These are phyloP conservation scores for Kluyveromyces dobzhanskii DNA, from an alignment of 805 yeast genomes.

Conservation along the genomic window DNA sequence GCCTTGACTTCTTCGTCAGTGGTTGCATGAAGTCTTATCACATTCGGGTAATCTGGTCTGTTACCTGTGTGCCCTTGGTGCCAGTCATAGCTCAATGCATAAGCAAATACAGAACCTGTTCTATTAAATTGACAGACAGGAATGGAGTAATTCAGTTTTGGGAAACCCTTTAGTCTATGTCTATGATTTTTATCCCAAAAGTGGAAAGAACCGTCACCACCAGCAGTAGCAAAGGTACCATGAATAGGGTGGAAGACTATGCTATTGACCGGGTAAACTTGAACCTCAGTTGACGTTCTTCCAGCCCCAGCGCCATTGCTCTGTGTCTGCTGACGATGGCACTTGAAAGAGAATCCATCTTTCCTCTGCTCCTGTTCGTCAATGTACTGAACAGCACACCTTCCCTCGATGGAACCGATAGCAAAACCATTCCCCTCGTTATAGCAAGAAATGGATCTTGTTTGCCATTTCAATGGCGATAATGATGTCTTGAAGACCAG, in stretches of 20 bases:
- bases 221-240: constrained; percentile 91
- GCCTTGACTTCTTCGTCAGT: constrained; percentile 78
- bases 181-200: constrained; percentile 95
- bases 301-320: constrained; percentile 39
- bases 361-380: constrained; percentile 71
- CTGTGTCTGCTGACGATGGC: constrained; percentile 62
- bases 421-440: constrained; percentile 93
- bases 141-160: constrained; percentile 57
- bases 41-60: constrained; percentile 64
- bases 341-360: constrained; percentile 81
- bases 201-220: constrained; percentile 87
- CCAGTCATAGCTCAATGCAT: constrained; percentile 94
- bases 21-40: constrained; percentile 74
- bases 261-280: constrained; percentile 71
- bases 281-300: constrained; percentile 46
- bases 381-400: constrained; percentile 90
- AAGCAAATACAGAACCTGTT: constrained; percentile 78
- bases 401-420: constrained; percentile 87
- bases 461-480: constrained; percentile 86
- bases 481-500: constrained; percentile 61
- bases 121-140: constrained; percentile 75
- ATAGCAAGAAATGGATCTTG: constrained; percentile 72
- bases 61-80: constrained; percentile 78
- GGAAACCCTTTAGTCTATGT: constrained; percentile 77
- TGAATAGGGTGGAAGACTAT: constrained; percentile 80